Evolutionary conservation across 2,329 filamentous ascomycete genomes (phyloP).

Genomic region (Cladophialophora yegresii): DNA sequence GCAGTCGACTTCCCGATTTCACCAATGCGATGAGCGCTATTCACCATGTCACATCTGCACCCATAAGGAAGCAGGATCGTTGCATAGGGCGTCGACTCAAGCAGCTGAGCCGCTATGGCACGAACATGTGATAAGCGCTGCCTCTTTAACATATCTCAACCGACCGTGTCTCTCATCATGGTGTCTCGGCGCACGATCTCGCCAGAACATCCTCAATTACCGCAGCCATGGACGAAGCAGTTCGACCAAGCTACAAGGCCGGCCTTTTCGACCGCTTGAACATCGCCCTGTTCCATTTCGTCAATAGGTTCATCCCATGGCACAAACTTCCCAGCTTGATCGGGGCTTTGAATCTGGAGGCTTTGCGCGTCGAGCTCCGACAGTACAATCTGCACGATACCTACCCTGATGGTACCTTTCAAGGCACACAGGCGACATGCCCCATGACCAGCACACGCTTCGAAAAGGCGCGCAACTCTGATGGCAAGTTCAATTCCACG

Average conservation of each 20-base stretch:
- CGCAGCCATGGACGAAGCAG: constrained; percentile 5
- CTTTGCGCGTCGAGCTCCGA: constrained; percentile 48
- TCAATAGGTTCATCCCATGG: constrained; percentile 48
- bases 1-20: not conserved
- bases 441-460: constrained; percentile 20
- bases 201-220: not conserved
- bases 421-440: constrained; percentile 41
- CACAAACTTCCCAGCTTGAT: constrained; percentile 41
- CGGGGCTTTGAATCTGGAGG: constrained; percentile 48
- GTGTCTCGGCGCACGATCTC: not conserved
- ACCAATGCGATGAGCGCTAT: not conserved
- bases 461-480: constrained; percentile 44
- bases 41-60: constrained; percentile 1
- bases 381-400: constrained; percentile 50
- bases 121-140: not conserved
- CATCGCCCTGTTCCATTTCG: constrained; percentile 42
- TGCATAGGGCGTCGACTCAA: not conserved
- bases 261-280: constrained; percentile 38
- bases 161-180: not conserved
- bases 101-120: constrained; percentile 3
- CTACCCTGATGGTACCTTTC: constrained; percentile 44
- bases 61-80: not conserved
- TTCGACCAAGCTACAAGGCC: constrained; percentile 37
- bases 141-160: not conserved
- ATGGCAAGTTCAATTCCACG: constrained; percentile 50